A percentile compares a stretch with the other conserved stretches of the same genome.
Conservation (phyloP, 2,329 filamentous ascomycete species). For the Polytolypa hystricis region DNA sequence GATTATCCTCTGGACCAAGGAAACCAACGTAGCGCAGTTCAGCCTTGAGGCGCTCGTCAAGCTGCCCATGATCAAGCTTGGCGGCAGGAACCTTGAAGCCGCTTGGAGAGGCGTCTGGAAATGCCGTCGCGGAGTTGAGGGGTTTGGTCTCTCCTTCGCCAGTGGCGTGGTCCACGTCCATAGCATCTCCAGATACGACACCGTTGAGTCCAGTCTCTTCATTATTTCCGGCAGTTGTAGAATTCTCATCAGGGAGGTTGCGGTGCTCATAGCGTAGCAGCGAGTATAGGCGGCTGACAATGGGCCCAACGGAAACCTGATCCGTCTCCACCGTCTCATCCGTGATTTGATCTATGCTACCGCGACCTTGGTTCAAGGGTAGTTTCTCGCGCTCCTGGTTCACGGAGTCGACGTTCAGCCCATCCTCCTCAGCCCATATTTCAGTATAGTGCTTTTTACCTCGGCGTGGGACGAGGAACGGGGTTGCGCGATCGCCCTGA, state of each 20-base stretch:
- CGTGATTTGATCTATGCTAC: conserved; percentile 73
- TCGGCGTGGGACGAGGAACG: conserved; percentile 76
- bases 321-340: conserved; percentile 83
- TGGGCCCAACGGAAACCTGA: conserved; percentile 74
- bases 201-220: conserved; percentile 26
- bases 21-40: conserved; percentile 88
- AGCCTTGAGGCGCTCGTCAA: conserved; percentile 84
- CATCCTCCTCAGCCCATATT: conserved; percentile 90
- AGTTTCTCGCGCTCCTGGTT: conserved; percentile 53
- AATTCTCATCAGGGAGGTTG: conserved; percentile 44
- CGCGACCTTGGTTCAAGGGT: conserved; percentile 70
- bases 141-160: conserved; percentile 33
- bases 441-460: conserved; percentile 81
- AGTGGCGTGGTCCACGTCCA: conserved; percentile 39
- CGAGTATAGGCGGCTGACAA: conserved; percentile 71
- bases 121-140: conserved; percentile 61
- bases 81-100: conserved; percentile 69
- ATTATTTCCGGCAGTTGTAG: conserved; percentile 45
- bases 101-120: conserved; percentile 65
- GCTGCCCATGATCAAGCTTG: conserved; percentile 71
- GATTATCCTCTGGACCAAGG: conserved; percentile 55
- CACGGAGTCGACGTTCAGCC: conserved; percentile 61
- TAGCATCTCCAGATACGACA: conserved; percentile 33
- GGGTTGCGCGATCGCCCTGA: conserved; percentile 64
- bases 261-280: conserved; percentile 65